phyloP scores from a whole-genome alignment of 2,329 filamentous ascomycete genomes.

The Xylaria digitata region DNA sequence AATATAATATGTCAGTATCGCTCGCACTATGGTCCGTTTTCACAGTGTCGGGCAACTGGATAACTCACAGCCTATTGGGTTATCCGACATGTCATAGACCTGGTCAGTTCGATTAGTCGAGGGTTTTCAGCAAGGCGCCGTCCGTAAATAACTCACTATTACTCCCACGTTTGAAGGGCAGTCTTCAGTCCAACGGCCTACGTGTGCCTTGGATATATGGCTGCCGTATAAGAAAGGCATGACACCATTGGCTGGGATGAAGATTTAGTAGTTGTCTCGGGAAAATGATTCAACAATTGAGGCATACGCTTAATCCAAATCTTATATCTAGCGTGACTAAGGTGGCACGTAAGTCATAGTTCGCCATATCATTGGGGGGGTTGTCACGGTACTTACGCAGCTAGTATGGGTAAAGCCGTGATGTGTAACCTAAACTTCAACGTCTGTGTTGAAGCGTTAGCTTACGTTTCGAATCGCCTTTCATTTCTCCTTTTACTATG shows the following conservation, averaged over 20 bases:
- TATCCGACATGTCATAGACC: constrained; percentile 90
- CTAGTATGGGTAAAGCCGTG: constrained; percentile 85
- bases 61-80: constrained; percentile 76
- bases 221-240: constrained; percentile 98
- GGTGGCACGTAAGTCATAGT: constrained; percentile 70
- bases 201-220: constrained; percentile 76
- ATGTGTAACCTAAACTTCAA: constrained; percentile 96
- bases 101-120: constrained; percentile 14
- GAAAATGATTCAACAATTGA: background rate
- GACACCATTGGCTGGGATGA: constrained; percentile 75
- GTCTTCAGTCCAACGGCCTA: constrained; percentile 63
- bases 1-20: constrained; percentile 24
- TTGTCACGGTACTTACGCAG: constrained; percentile 59
- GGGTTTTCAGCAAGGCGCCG: background rate
- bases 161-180: constrained; percentile 93
- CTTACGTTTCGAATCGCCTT: background rate
- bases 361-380: background rate
- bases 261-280: constrained; percentile 19
- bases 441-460: constrained; percentile 57
- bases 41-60: background rate
- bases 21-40: background rate
- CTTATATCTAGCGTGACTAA: constrained; percentile 94
- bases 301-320: constrained; percentile 84
- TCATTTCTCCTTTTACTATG: background rate
- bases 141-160: constrained; percentile 60